Percentiles rank a stretch among this genome's conserved stretches.
phyloP scores from a whole-genome alignment of 768 basidiomycete species.

The Mycena sanguinolenta region DNA sequence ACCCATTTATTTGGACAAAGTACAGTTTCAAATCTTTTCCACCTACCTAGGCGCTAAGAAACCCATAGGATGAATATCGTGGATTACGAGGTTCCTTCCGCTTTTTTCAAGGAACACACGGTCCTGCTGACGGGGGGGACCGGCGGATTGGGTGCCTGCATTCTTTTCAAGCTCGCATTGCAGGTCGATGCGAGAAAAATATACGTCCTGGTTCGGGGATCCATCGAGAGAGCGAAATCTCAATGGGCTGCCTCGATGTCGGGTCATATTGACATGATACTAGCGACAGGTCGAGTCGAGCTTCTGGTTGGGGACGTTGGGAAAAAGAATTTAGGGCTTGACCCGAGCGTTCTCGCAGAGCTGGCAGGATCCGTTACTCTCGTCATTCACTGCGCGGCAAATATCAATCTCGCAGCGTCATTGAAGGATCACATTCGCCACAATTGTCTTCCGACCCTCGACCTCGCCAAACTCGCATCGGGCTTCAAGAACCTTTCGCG shows the following conservation, averaged over 20 bases:
- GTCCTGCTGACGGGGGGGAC: slow-evolving; percentile 17
- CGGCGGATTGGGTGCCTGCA: slow-evolving; percentile 11
- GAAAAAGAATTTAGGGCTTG: not conserved
- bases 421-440: not conserved
- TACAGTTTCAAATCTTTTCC: too few relatives aligned
- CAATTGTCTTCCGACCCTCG: slow-evolving; percentile 9
- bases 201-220: slow-evolving; percentile 24
- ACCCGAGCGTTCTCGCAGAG: not conserved
- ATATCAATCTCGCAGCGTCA: not conserved
- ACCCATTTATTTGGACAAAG: too few relatives aligned
- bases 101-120: slow-evolving; percentile 7
- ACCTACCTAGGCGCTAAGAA: too few relatives aligned
- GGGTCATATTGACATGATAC: not conserved
- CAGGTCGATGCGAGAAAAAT: slow-evolving; percentile 1
- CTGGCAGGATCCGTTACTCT: not conserved
- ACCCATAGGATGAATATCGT: too few relatives aligned
- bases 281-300: not conserved
- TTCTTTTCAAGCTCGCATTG: slow-evolving; percentile 20
- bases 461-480: slow-evolving; percentile 4
- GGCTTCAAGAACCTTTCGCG: not conserved
- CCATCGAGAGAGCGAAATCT: not conserved
- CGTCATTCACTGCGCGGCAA: slow-evolving; percentile 16
- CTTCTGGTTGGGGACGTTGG: slow-evolving; percentile 5
- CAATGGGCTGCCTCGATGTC: not conserved
- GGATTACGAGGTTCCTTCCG: slow-evolving; percentile 3